Percentiles rank a stretch among this genome's conserved stretches.
phyloP scores from a whole-genome alignment of 106 monocot genomes.

The Agapanthus africanus region DNA sequence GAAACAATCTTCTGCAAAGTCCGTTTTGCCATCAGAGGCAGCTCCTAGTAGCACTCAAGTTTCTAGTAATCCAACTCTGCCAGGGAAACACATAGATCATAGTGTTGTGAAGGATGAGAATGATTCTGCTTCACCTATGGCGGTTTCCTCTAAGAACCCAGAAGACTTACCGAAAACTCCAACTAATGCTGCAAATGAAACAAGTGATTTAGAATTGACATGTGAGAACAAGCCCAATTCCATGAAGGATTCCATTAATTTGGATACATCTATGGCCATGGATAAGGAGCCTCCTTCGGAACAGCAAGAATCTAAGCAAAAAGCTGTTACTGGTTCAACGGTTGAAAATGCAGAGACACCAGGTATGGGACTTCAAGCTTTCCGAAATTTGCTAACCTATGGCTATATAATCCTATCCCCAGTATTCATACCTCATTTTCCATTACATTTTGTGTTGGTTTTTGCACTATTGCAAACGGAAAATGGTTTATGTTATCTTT shows the following conservation, averaged over 20 bases:
- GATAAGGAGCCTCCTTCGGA: slow-evolving; percentile 14
- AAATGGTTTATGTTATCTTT: not conserved
- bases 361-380: slow-evolving; percentile 17
- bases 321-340: slow-evolving; percentile 11
- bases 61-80: too few species aligned
- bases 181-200: slow-evolving; percentile 5
- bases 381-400: not conserved
- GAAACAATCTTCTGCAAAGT: too few species aligned
- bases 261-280: slow-evolving; percentile 4
- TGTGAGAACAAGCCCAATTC: slow-evolving; percentile 16
- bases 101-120: slow-evolving; percentile 12
- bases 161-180: slow-evolving; percentile 12
- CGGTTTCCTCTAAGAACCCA: not conserved
- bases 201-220: slow-evolving; percentile 8
- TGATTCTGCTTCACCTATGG: too few species aligned
- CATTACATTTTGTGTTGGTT: not conserved
- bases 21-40: too few species aligned
- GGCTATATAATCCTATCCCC: not conserved
- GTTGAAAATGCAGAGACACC: slow-evolving; percentile 6
- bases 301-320: slow-evolving; percentile 17
- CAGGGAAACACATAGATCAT: slow-evolving; percentile 3
- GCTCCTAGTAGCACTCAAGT: too few species aligned
- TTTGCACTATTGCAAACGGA: not conserved
- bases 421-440: too few species aligned
- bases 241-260: slow-evolving; percentile 9